phyloP scores from a whole-genome alignment of 2,329 filamentous ascomycete genomes.

The Fusarium sp. region DNA sequence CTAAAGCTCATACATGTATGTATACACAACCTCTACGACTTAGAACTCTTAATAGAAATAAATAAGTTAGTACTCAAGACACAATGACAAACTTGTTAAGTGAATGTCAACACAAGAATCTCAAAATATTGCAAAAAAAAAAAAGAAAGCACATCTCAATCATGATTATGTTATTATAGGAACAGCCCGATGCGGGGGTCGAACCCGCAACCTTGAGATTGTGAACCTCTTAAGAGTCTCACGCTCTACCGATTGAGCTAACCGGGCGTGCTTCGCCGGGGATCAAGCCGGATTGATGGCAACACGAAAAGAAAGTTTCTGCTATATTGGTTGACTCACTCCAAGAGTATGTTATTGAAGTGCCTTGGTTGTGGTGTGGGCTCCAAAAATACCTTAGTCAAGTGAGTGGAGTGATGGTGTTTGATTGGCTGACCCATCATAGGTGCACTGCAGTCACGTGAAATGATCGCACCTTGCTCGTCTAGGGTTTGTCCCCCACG shows the following conservation, averaged over 20 bases:
- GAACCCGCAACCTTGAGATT: conserved; percentile 67
- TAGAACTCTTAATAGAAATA: not conserved
- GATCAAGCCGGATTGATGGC: conserved; percentile 42
- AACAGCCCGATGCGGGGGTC: conserved; percentile 56
- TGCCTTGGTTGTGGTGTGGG: not conserved
- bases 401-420: too few relatives aligned
- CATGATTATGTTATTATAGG: conserved; percentile 44
- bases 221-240: conserved; percentile 65
- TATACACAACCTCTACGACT: not conserved
- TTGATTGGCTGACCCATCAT: conserved; percentile 3
- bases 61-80: not conserved
- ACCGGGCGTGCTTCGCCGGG: conserved; percentile 59
- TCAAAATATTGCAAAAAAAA: conserved; percentile 19
- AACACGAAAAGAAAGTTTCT: not conserved
- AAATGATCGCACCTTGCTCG: conserved; percentile 30
- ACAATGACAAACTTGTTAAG: fast-evolving
- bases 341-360: not conserved
- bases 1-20: not conserved
- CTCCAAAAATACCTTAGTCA: not conserved
- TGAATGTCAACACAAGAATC: not conserved
- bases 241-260: conserved; percentile 65
- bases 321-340: fast-evolving
- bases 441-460: conserved; percentile 44
- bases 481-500: conserved; percentile 54
- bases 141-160: conserved; percentile 41